A percentile compares a stretch with the other conserved stretches of the same genome.
These are phyloP conservation scores for Populus ilicifolia DNA, from an alignment of 345 rosid species.

Conservation along the genomic window DNA sequence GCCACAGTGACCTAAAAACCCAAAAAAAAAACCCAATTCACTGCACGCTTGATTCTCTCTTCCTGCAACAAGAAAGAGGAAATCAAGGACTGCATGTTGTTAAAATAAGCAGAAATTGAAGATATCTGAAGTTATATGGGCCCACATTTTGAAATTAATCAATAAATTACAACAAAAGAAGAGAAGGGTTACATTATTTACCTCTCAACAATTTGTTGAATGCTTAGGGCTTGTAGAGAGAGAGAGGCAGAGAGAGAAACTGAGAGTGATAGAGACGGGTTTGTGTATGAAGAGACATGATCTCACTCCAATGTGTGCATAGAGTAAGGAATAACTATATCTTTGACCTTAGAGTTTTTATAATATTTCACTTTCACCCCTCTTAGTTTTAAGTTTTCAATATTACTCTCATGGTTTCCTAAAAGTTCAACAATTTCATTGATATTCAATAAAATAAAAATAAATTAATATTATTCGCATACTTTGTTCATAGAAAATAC, in stretches of 20 bases:
- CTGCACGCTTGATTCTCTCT: background rate
- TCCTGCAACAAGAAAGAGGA: background rate
- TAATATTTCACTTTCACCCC: no score
- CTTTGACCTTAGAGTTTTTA: no score
- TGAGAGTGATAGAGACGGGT: background rate
- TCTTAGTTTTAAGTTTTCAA: no score
- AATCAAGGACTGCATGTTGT: background rate
- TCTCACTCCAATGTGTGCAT: background rate
- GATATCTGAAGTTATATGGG: background rate
- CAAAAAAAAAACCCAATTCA: background rate
- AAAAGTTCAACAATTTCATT: no score
- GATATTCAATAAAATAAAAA: no score
- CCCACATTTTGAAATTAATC: background rate
- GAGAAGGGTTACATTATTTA: background rate
- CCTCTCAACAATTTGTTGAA: background rate
- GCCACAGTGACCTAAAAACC: background rate
- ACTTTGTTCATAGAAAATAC: no score
- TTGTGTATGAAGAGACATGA: background rate
- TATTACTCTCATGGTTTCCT: no score
- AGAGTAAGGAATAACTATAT: background rate
- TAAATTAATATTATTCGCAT: no score
- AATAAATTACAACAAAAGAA: slow-evolving; percentile 1
- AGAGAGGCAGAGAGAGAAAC: background rate
- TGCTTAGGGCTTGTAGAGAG: background rate
- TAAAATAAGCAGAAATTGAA: background rate